These are phyloP conservation scores for Penicillium taxi DNA, from an alignment of 495 filamentous ascomycete species.

Conservation along the genomic window DNA sequence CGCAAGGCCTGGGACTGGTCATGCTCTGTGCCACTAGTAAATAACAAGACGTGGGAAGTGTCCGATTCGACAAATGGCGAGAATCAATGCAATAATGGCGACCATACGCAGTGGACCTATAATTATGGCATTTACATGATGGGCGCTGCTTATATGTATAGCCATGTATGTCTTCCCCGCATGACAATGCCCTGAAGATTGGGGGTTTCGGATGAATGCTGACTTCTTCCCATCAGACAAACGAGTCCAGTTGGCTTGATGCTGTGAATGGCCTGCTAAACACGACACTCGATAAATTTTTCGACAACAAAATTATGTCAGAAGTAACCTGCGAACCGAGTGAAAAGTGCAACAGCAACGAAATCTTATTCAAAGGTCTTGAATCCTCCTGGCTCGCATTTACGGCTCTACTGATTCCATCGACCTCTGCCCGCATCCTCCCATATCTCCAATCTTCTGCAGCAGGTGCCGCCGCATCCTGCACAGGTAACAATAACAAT, in stretches of 20 bases:
- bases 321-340: slow-evolving; percentile 61
- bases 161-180: slow-evolving; percentile 34
- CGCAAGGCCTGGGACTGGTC: slow-evolving; percentile 62
- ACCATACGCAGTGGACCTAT: slow-evolving; percentile 59
- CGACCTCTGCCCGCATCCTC: slow-evolving; percentile 54
- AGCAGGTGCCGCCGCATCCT: slow-evolving; percentile 59
- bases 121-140: slow-evolving; percentile 60
- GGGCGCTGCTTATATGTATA: slow-evolving; percentile 66
- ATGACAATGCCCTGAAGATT: too few species aligned
- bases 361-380: slow-evolving; percentile 75
- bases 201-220: too few species aligned
- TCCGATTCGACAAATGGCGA: slow-evolving; percentile 53
- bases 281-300: slow-evolving; percentile 29
- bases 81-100: slow-evolving; percentile 44
- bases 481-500: slow-evolving; percentile 50
- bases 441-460: slow-evolving; percentile 59
- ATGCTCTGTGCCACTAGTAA: slow-evolving; percentile 39
- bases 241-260: slow-evolving; percentile 41
- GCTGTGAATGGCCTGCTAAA: slow-evolving; percentile 48
- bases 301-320: slow-evolving; percentile 49
- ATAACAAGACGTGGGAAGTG: slow-evolving; percentile 40
- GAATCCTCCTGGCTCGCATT: slow-evolving; percentile 68
- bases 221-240: slow-evolving; percentile 13
- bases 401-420: slow-evolving; percentile 55
- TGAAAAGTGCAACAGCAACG: slow-evolving; percentile 58